phyloP scores from a whole-genome alignment of 192 early-diverging fungal genomes.

The Pilobolus umbonatus region DNA sequence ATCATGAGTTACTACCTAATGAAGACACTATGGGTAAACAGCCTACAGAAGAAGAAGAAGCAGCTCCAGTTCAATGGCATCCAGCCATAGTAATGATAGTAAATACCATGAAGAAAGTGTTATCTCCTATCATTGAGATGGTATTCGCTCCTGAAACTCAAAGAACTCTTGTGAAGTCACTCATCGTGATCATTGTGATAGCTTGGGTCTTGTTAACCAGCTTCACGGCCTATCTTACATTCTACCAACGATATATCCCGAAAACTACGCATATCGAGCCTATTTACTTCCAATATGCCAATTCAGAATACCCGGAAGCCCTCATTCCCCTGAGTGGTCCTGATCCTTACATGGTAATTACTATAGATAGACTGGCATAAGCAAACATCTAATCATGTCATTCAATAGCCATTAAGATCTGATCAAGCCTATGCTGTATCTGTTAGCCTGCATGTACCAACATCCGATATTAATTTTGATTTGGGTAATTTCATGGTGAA shows the following conservation, averaged over 20 bases:
- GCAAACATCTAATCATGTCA: background rate
- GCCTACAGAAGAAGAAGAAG: background rate
- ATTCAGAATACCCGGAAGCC: background rate
- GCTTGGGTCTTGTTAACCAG: conserved; percentile 26
- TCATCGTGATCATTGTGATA: conserved; percentile 17
- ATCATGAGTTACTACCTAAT: background rate
- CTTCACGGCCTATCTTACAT: conserved; percentile 28
- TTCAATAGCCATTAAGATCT: conserved; percentile 26
- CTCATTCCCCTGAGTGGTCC: background rate
- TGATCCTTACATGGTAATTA: conserved; percentile 1
- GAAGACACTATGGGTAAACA: background rate
- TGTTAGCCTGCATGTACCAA: conserved; percentile 28
- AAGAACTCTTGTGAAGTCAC: conserved; percentile 17
- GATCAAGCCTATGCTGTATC: conserved; percentile 29
- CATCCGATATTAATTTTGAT: conserved; percentile 26
- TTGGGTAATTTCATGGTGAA: conserved; percentile 27
- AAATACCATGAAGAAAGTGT: background rate
- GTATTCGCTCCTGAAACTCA: conserved; percentile 24
- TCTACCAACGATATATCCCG: conserved; percentile 28
- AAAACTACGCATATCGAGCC: conserved; percentile 26
- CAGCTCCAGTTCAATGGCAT: conserved; percentile 21
- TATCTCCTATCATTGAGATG: conserved; percentile 18
- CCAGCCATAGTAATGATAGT: conserved; percentile 5
- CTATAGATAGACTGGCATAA: background rate
- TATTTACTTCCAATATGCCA: conserved; percentile 25